These are phyloP conservation scores for Rhodotorula graminis DNA, from an alignment of 768 basidiomycete genomes.

Conservation along the genomic window DNA sequence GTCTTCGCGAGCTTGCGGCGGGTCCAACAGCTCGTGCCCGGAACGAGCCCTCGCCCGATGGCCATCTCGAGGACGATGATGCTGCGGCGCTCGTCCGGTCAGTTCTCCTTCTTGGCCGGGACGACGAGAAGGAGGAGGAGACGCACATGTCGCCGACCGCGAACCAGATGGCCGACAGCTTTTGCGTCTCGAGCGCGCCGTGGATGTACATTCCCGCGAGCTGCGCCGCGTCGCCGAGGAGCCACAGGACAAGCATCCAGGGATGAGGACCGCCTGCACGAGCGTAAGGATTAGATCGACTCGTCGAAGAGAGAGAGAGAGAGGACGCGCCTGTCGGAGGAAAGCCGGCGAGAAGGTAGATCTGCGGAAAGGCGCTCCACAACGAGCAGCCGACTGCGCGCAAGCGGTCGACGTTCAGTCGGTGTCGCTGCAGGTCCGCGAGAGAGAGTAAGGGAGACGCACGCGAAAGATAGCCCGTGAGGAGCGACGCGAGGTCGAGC, in stretches of 20 bases:
- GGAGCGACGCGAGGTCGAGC: slow-evolving; percentile 2
- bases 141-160: slow-evolving; percentile 5
- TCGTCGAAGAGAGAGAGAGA: background rate
- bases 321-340: background rate
- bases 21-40: background rate
- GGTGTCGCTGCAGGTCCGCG: no score
- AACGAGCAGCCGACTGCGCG: slow-evolving; percentile 11
- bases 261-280: background rate
- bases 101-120: no score
- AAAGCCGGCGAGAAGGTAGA: background rate
- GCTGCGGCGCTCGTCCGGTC: background rate
- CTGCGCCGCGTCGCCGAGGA: slow-evolving; percentile 11
- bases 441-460: background rate
- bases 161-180: slow-evolving; percentile 13
- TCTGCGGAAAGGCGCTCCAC: background rate
- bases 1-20: background rate
- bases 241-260: slow-evolving; percentile 10
- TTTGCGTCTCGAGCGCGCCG: background rate
- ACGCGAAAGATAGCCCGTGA: slow-evolving; percentile 1
- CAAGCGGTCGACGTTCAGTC: no score
- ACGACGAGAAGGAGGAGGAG: background rate
- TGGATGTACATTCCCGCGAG: slow-evolving; percentile 4
- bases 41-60: background rate
- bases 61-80: slow-evolving; percentile 6
- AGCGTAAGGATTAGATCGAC: no score